A percentile compares a stretch with the other conserved stretches of the same genome.
Evolutionary conservation across 2,329 filamentous ascomycete genomes (phyloP).

Genomic region (Fusarium sp.): DNA sequence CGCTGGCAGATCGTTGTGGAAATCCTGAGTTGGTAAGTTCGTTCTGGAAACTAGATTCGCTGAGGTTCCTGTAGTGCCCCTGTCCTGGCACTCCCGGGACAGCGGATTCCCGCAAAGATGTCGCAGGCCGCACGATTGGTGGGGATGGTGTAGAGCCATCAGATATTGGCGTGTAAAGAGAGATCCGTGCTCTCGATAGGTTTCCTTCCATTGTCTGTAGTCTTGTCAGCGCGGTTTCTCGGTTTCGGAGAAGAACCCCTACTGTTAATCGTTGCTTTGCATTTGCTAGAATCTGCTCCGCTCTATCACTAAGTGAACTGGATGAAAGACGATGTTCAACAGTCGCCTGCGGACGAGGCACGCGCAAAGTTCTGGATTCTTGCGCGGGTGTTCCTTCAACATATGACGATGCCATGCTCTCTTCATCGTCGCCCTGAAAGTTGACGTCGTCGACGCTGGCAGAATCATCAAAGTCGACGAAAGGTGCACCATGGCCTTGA

Average conservation of each 20-base stretch:
- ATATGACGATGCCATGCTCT: conserved; percentile 69
- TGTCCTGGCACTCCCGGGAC: conserved; percentile 35
- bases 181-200: conserved; percentile 77
- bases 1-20: conserved; percentile 69
- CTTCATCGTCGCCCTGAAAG: conserved; percentile 74
- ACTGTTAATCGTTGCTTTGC: conserved; percentile 90
- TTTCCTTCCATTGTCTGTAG: conserved; percentile 91
- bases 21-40: conserved; percentile 47
- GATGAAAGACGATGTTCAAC: conserved; percentile 73
- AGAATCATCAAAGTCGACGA: conserved; percentile 69
- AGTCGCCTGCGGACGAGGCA: conserved; percentile 25
- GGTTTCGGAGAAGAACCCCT: conserved; percentile 50
- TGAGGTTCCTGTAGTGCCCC: conserved; percentile 46
- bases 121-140: conserved; percentile 49
- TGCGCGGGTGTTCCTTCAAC: conserved; percentile 55
- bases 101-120: conserved; percentile 37
- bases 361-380: conserved; percentile 22
- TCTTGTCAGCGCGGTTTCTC: conserved; percentile 21
- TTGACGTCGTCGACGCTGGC: conserved; percentile 71
- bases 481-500: conserved; percentile 57
- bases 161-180: conserved; percentile 60
- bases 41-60: conserved; percentile 45
- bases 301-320: conserved; percentile 79
- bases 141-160: conserved; percentile 64
- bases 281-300: conserved; percentile 90